Conservation (phyloP, 805 yeast genomes). For the Candida nonsorbophila region DNA sequence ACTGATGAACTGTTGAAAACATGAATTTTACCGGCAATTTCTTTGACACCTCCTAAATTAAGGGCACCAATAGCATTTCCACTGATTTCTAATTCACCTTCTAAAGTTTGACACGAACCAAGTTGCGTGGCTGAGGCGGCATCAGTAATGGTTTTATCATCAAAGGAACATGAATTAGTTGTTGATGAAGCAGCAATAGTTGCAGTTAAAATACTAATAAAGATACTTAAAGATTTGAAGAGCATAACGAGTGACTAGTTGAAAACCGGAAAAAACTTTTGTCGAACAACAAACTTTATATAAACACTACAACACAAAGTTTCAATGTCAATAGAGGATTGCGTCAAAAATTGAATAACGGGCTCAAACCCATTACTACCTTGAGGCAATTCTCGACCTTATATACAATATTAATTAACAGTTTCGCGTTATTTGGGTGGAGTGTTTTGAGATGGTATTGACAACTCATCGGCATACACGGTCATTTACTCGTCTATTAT, state of each 20-base stretch:
- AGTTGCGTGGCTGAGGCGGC: constrained; percentile 27
- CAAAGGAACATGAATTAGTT: constrained; percentile 29
- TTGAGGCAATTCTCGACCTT: too few species aligned
- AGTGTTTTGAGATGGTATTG: too few species aligned
- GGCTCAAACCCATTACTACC: too few species aligned
- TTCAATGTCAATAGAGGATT: too few species aligned
- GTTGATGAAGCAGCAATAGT: constrained; percentile 3
- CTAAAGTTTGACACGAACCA: constrained; percentile 37
- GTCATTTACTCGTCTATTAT: too few species aligned
- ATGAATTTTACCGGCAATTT: constrained; percentile 23
- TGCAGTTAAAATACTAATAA: constrained; percentile 3
- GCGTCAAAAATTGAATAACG: too few species aligned
- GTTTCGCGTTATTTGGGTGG: too few species aligned
- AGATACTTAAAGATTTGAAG: constrained; percentile 6
- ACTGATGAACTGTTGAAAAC: constrained; percentile 36
- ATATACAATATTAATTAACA: too few species aligned
- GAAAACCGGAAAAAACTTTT: not conserved
- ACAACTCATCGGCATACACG: too few species aligned
- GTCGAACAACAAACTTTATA: not conserved
- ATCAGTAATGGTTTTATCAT: constrained; percentile 32
- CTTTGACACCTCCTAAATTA: constrained; percentile 23
- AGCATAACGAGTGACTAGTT: constrained; percentile 4
- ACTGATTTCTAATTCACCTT: constrained; percentile 32
- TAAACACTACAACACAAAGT: constrained; percentile 1
- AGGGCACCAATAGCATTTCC: constrained; percentile 26